Base-by-base conservation (phyloP, 1,139 yeast species). In the Candida labiduridarum region DNA sequence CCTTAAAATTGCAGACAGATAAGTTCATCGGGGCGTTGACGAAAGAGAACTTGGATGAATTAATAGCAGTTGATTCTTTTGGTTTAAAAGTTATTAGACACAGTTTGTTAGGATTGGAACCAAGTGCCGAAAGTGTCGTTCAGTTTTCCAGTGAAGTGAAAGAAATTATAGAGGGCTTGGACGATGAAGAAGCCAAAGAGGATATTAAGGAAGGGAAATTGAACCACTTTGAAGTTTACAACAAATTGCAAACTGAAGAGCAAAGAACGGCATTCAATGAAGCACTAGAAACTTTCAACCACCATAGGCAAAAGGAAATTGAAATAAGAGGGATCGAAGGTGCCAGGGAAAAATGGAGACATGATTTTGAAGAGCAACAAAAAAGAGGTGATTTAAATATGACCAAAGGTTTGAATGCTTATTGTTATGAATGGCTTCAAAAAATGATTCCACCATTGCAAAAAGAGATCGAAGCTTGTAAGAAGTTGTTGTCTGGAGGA, bases 311-410 rank as follows among this genome's bases (percentile, higher is more conserved):
- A 65, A 73, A 82, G 50, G 79, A 80, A 45, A 67, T 94, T 41
- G 99, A 94, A 65, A 77, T 84, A 33, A 79, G 87, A 52, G 95
- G 96, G 4, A 77, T 87, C 9, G 94, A 88, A 58, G 94, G 94
- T 2, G 96, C 98, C 0, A 83, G 80, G 55, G 89, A 85, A 61
- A 87, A 88, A 65, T 94, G 98, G 98, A 85, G 83, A 62, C 86
- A 85, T 59, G 94, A 87, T 57, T 87, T 82, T 60, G 95, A 89
- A 59, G 85, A 82, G 52, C 76, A 86, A 65, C 81, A 80, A 53
- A 80, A 78, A 46, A 75, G 86, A 58, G 91, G 92, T n/a, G 81
- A 76, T 8, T 56, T 83, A 41, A 68, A 83, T 25, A 69, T 85
- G 45, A 78, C 82, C 49, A 80, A 82, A 53, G 79, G 83, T 5